Evolutionary conservation across 495 filamentous ascomycete species (phyloP).

Genomic region (Xylaria telfairii): DNA sequence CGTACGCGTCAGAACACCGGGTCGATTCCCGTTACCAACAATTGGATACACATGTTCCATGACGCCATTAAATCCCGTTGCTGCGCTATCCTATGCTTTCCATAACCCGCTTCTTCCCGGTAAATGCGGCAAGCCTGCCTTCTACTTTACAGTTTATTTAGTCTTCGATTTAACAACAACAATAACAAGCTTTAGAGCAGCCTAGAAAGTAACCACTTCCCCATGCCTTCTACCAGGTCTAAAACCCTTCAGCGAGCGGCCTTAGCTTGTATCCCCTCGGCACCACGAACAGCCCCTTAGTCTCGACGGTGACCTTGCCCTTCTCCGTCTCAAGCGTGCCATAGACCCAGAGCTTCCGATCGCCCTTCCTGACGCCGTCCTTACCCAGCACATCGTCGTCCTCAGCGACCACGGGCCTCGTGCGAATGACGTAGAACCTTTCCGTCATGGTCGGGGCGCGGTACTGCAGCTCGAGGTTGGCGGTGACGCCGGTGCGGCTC

Average conservation of each 20-base stretch:
- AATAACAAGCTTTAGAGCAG: background rate
- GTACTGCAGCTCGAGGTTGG: conserved; percentile 70
- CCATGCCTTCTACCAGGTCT: background rate
- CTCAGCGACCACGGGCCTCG: conserved; percentile 44
- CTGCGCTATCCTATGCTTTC: background rate
- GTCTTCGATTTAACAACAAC: too few relatives aligned
- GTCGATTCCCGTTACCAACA: background rate
- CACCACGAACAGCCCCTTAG: conserved; percentile 69
- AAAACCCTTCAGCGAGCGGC: conserved; percentile 53
- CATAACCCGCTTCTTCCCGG: background rate
- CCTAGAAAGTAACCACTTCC: background rate
- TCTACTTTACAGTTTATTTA: conserved; percentile 14
- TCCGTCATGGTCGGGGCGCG: conserved; percentile 61
- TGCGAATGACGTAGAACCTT: conserved; percentile 68
- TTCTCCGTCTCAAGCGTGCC: conserved; percentile 59
- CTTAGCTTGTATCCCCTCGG: conserved; percentile 57
- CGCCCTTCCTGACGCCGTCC: conserved; percentile 51
- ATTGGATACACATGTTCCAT: background rate
- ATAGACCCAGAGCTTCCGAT: conserved; percentile 67
- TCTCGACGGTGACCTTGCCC: conserved; percentile 61
- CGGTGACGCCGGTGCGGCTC: conserved; percentile 62
- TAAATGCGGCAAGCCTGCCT: background rate
- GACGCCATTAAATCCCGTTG: background rate
- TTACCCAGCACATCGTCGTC: conserved; percentile 45
- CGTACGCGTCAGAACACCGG: background rate